Conservation (phyloP, 352 stramenopile species). For the Phytopythium litorale region DNA sequence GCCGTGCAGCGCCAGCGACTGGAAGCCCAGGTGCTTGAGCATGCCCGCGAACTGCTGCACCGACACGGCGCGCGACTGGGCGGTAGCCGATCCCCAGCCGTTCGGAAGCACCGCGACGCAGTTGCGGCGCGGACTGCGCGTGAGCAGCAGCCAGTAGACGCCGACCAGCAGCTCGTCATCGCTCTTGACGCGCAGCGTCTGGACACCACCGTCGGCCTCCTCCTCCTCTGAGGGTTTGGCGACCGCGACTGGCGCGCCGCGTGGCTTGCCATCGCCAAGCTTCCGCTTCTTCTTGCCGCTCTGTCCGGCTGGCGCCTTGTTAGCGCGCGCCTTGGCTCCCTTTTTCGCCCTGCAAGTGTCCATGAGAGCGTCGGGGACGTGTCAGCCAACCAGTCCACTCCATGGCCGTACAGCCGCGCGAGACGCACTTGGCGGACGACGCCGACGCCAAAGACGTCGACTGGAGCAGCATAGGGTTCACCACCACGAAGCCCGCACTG, state of each 20-base stretch:
- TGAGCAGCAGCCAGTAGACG: conserved; percentile 59
- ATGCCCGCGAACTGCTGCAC: conserved; percentile 35
- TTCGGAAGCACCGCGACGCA: conserved; percentile 53
- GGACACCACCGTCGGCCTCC: conserved; percentile 3
- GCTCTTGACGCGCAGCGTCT: conserved; percentile 27
- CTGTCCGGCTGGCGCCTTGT: neutral
- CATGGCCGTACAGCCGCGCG: neutral
- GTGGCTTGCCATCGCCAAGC: neutral
- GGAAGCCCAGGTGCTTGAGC: conserved; percentile 53
- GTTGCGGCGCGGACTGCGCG: conserved; percentile 28
- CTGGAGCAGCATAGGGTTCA: conserved; percentile 38
- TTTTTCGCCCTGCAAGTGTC: neutral
- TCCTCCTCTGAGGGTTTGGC: conserved; percentile 8
- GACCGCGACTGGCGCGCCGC: conserved; percentile 8
- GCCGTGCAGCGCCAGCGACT: conserved; percentile 57
- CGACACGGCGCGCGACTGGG: conserved; percentile 4
- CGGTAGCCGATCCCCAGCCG: conserved; percentile 9
- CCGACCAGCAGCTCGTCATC: conserved; percentile 37
- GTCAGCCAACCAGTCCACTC: conserved; percentile 11
- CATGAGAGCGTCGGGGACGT: neutral
- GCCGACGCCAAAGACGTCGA: neutral
- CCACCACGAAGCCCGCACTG: conserved; percentile 34
- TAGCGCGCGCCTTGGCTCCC: neutral
- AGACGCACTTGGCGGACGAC: conserved; percentile 4
- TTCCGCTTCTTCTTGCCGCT: conserved; percentile 1